A percentile compares a stretch with the other conserved stretches of the same genome.
Evolutionary conservation across 2,329 filamentous ascomycete genomes (phyloP).

Genomic region (Arthrobotrys conoides): DNA sequence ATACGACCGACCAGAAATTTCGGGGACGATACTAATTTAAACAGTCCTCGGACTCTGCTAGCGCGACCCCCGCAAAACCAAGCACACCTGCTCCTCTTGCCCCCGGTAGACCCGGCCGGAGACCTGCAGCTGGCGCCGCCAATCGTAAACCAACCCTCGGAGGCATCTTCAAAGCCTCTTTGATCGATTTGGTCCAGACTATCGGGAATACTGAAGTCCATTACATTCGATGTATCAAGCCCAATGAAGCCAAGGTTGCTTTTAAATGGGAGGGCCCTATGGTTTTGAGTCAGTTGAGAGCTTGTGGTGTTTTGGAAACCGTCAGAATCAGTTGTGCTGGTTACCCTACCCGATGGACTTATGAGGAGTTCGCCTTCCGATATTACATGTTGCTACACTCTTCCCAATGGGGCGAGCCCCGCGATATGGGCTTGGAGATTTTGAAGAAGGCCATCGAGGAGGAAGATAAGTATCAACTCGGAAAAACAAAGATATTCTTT

Average conservation of each 20-base stretch:
- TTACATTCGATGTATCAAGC: slow-evolving; percentile 99
- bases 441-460: slow-evolving; percentile 80
- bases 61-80: slow-evolving; percentile 33
- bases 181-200: slow-evolving; percentile 97
- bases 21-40: slow-evolving; percentile 7
- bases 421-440: slow-evolving; percentile 93
- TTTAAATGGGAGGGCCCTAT: slow-evolving; percentile 99
- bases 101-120: slow-evolving; percentile 80
- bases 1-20: slow-evolving; percentile 64
- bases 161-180: slow-evolving; percentile 97
- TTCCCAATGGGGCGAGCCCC: slow-evolving; percentile 85
- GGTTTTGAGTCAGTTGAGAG: slow-evolving; percentile 96
- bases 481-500: slow-evolving; percentile 99
- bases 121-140: slow-evolving; percentile 85
- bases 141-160: slow-evolving; percentile 97
- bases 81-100: slow-evolving; percentile 77
- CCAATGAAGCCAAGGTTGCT: slow-evolving; percentile 94
- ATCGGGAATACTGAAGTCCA: slow-evolving; percentile 99
- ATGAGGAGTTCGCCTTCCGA: slow-evolving; percentile 95
- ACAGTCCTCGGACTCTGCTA: slow-evolving; percentile 52
- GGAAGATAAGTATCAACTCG: slow-evolving; percentile 93
- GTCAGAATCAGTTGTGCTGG: slow-evolving; percentile 97
- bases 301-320: slow-evolving; percentile 98
- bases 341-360: slow-evolving; percentile 98
- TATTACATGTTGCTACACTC: slow-evolving; percentile 99